Evolutionary conservation across 768 basidiomycete species (phyloP), one percentile per base, ranked within the genome.

Genomic region (Podaxis carcinomalis): DNA sequence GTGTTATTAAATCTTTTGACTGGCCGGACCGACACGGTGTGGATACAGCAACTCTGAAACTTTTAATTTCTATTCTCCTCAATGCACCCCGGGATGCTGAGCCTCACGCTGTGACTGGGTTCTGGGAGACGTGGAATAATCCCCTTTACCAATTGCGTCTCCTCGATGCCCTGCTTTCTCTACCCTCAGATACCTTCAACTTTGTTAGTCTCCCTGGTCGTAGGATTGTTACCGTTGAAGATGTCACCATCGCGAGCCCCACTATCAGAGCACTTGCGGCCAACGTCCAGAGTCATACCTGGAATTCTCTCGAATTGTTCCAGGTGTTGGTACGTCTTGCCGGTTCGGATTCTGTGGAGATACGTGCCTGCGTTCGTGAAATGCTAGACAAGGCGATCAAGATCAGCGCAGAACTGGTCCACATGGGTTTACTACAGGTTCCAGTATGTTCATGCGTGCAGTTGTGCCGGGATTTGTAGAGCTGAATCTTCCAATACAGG

Each of bases 351-450:
- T 84, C 80, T 21, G 64, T 72, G 14, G 92, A 95, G 55, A 85
- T 94, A 27, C 83, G 86, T 25, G 82, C 77, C 60, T 88, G 86
- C 65, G 93, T 95, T 27, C 81, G 89, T 49, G 94, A 97, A 66
- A 90, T 97, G 87, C 73, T 98, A 57, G 95, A 98, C 70, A 92
- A 94, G 68, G 96, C 93, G 0, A 86, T 94, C 54, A 93, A 93
- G 75, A 90, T 93, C 66, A 93, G 93, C 57, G 92, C 96, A 0
- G 97, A 99, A 73, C 75, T 98, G 36, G 92, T 97, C 9, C 86
- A 98, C 68, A 89, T 98, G 83, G 97, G 94, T 61, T 73, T 98
- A 50, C 80, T 97, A 53, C 92, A 95, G 77, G 89, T 95, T 37
- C 85, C 90, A 51, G 95, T 96, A 71, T 65, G 95, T 81, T 27